Base-by-base conservation (phyloP, 1,284 basidiomycete species). In the Ceratobasidium sp. region DNA sequence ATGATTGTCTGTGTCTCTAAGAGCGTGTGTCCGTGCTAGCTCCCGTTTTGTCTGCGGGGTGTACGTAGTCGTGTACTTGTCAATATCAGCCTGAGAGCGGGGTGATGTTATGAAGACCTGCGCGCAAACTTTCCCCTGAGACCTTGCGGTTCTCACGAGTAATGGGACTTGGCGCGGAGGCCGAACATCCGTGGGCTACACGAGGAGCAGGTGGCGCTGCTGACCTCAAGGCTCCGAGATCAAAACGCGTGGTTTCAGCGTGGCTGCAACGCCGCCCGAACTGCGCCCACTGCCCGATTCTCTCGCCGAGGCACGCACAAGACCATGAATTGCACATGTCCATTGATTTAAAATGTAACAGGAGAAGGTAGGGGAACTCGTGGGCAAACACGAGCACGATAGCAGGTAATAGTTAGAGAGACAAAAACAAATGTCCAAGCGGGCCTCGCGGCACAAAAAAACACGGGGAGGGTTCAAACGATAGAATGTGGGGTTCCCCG, bases 1-100 rank as follows among this genome's bases (percentile, higher is more conserved):
- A 40, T 42, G 21, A 36, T 63, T 42, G 38, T 49, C 61, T 42
- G 64, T 69, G 38, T 58, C 36, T 30, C 12, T 21, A 21, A 60
- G 58, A 42, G 48, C 23, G 64, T 53, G 53, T 44, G 53, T 69
- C 51, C 51, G 28, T 16, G 40, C 40, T 62, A 62, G 38, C 33
- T 66, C 42, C 64, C 28, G 36, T 69, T 58, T 69, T n/a, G 48
- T 53, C 25, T 30, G 53, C 40, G 53, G 63, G 64, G 33, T 69
- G 64, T 69, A 69, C 48, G 36, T 69, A 56, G 53, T 54, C 44
- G 49, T 69, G 64, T 69, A 69, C 51, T 54, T 56, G 64, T 69
- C 51, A 69, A 69, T 51, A 38, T 21, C 30, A 54, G 62, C 46
- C 49, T 58, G 64, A 28, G 58, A 51, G 3, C 44, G 11, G 28